Base-by-base conservation (phyloP, 2,329 filamentous ascomycete species). In the Neofusicoccum sp. region DNA sequence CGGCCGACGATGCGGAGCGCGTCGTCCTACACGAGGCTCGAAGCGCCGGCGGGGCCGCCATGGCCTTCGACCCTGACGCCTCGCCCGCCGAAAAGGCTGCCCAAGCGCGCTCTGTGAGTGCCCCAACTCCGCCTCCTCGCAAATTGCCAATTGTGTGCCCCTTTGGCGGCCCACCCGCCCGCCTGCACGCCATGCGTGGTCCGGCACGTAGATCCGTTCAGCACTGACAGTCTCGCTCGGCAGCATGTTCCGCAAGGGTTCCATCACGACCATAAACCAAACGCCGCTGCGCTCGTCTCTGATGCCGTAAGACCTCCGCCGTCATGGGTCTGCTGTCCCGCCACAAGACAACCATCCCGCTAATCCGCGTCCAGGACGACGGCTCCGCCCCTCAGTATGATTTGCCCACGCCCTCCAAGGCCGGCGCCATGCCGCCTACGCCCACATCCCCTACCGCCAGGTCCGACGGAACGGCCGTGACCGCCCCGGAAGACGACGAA, bases 11-110 rank as follows among this genome's bases (percentile, higher is more conserved):
- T 67, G 91, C 91, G 36, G 85, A 96, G 78, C 83, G 85, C 68
- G 85, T 86, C 70, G 84, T 97, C 54, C 83, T 96, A 31, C 82
- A 91, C 61, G 88, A 96, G 76, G 92, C 91, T 68, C 87, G 84
- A 71, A 89, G 90, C 71, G 91, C 89, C 11, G 95, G 95, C 45
- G 86, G 90, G 29, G 80, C 89, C 34, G 93, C 92, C 67, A 95
- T 91, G 74, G 86, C 88, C 66, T 99, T 98, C 79, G 85, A 99
- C 73, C 92, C 95, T 0, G 80, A 97, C 80, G 93, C 93, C 45
- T 89, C 84, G 47, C 84, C 89, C 0, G 91, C 93, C 74, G 84
- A 96, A 77, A 99, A 99, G 81, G 89, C 85, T 65, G 89, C 89
- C 36, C 91, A 93, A 74, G 89, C 90, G 28, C 83, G 85, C 83